Evolutionary conservation across 805 yeast genomes (phyloP).

Genomic region (Candida caryicola): DNA sequence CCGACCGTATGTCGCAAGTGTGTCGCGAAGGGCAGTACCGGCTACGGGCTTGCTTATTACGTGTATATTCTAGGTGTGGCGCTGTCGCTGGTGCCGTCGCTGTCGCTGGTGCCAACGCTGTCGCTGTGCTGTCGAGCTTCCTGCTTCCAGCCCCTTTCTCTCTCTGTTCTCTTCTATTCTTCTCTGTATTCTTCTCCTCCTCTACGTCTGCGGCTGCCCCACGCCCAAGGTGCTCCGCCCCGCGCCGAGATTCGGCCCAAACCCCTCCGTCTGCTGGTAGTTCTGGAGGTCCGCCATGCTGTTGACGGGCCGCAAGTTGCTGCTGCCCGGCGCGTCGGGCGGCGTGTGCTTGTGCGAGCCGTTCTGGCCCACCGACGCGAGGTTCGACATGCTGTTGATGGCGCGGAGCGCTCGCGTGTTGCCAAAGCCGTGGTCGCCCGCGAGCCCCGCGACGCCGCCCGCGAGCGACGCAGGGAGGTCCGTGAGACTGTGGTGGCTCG

Average conservation of each 20-base stretch:
- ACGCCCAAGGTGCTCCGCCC: not conserved
- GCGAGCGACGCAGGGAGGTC: slow-evolving; percentile 20
- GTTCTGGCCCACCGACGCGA: slow-evolving; percentile 17
- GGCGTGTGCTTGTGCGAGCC: slow-evolving; percentile 6
- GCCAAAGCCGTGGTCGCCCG: not conserved
- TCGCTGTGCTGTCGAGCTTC: no score
- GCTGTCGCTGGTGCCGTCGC: no score
- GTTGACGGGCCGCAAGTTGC: slow-evolving; percentile 22
- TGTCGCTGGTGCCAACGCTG: no score
- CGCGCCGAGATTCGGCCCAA: not conserved
- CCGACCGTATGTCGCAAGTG: no score
- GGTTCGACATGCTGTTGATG: slow-evolving; percentile 28
- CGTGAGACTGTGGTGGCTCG: slow-evolving; percentile 24
- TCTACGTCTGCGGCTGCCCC: not conserved
- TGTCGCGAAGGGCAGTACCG: no score
- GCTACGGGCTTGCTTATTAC: no score
- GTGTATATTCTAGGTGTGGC: no score
- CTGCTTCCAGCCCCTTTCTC: no score
- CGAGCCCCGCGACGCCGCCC: slow-evolving; percentile 3
- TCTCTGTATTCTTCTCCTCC: no score
- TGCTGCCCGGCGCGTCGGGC: slow-evolving; percentile 10
- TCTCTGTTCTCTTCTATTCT: no score
- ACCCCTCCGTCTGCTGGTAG: slow-evolving; percentile 8
- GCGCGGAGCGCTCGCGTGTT: slow-evolving; percentile 19
- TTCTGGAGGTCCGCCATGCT: slow-evolving; percentile 34